Percentiles rank a stretch among this genome's conserved stretches.
phyloP scores from a whole-genome alignment of 2,329 filamentous ascomycete species.

The Tolypocladium guangdongense region DNA sequence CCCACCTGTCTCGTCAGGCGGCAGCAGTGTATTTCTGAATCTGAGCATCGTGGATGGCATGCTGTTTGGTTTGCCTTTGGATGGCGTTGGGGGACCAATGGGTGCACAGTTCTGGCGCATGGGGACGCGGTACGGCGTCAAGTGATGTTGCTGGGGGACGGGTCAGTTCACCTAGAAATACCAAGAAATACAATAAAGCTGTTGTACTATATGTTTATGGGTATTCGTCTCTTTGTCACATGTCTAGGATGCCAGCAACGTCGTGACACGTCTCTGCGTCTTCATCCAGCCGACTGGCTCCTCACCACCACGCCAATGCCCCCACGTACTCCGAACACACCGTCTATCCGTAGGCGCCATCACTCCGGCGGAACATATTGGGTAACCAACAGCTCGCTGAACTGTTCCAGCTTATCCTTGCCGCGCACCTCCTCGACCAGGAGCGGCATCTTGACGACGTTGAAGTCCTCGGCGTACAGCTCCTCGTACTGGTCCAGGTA shows the following conservation, averaged over 20 bases:
- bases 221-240: slow-evolving; percentile 1
- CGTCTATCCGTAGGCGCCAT: slow-evolving; percentile 3
- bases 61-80: neutral
- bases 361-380: slow-evolving; percentile 59
- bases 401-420: slow-evolving; percentile 86
- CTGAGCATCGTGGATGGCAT: neutral
- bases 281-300: neutral
- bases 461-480: slow-evolving; percentile 90
- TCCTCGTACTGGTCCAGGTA: slow-evolving; percentile 98
- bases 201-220: neutral
- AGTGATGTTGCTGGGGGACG: neutral
- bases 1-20: neutral
- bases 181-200: neutral
- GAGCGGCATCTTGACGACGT: slow-evolving; percentile 96
- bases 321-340: neutral
- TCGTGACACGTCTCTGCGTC: neutral
- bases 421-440: slow-evolving; percentile 92
- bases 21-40: neutral
- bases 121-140: neutral
- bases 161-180: too few species aligned
- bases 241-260: neutral
- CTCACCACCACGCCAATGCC: neutral
- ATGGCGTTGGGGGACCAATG: neutral
- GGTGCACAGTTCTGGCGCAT: neutral
- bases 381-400: slow-evolving; percentile 72